Percentiles rank a stretch among this genome's conserved stretches.
These are phyloP conservation scores for Yarrowia sp. DNA, from an alignment of 805 yeast species.

Conservation along the genomic window DNA sequence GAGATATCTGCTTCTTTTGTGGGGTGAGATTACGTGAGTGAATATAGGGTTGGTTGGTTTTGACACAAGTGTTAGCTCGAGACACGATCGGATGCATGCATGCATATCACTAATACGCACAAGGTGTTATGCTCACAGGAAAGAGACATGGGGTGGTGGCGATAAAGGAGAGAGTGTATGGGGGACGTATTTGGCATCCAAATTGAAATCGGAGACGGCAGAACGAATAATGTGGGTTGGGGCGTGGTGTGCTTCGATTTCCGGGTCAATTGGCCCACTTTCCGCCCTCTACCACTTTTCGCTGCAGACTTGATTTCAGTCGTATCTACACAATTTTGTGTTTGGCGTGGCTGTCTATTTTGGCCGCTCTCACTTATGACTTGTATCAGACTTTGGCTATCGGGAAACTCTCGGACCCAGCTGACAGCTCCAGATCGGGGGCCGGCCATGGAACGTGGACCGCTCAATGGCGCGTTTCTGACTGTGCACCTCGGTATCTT, in stretches of 20 bases:
- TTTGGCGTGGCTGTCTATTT: neutral
- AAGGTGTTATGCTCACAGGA: neutral
- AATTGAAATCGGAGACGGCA: no score
- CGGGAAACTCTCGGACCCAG: neutral
- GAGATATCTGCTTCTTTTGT: neutral
- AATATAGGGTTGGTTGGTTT: neutral
- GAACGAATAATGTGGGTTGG: no score
- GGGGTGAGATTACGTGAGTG: constrained; percentile 22
- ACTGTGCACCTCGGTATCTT: no score
- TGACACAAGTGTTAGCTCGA: constrained; percentile 13
- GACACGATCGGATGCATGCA: constrained; percentile 32
- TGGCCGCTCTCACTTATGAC: no score
- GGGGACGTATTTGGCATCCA: no score
- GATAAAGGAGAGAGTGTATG: neutral
- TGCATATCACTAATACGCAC: neutral
- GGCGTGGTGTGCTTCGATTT: no score
- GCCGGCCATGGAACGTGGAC: no score
- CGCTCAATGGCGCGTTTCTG: no score
- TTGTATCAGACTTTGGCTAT: no score
- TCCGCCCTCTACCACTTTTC: neutral
- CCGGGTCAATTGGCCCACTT: neutral
- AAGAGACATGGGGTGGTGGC: neutral
- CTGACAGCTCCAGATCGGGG: neutral
- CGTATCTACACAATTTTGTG: neutral
- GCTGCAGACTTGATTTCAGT: neutral